Percentiles rank a stretch among this genome's conserved stretches.
phyloP scores from a whole-genome alignment of 169 alveolate genomes.

The Plasmodium billcollinsi region DNA sequence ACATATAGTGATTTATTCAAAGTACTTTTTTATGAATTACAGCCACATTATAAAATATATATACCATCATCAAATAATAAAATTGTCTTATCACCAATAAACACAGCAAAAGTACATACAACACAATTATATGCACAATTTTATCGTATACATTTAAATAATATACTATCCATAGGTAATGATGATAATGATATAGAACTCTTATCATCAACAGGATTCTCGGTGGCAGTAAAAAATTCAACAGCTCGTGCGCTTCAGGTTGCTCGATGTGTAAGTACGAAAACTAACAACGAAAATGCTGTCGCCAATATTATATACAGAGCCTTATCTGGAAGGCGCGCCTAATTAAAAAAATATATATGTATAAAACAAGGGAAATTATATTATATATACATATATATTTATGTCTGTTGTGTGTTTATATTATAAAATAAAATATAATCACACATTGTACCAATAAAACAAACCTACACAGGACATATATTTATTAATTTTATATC shows the following conservation, averaged over 20 bases:
- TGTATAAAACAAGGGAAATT: not conserved
- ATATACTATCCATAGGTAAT: constrained; percentile 52
- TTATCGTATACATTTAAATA: constrained; percentile 16
- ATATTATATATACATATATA: not conserved
- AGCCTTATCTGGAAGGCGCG: constrained; percentile 11
- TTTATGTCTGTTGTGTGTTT: no score
- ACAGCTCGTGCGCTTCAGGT: not conserved
- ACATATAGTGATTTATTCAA: not conserved
- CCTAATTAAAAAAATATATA: not conserved
- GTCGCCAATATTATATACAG: constrained; percentile 51
- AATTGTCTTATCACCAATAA: constrained; percentile 35
- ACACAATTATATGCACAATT: constrained; percentile 15
- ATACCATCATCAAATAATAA: not conserved
- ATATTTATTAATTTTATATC: no score
- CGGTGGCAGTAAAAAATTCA: constrained; percentile 49
- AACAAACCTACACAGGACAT: no score
- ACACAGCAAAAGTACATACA: constrained; percentile 36
- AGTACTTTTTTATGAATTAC: constrained; percentile 10
- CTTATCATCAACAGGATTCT: constrained; percentile 50
- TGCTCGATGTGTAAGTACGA: constrained; percentile 40
- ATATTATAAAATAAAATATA: no score
- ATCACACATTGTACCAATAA: no score
- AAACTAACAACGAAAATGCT: constrained; percentile 44
- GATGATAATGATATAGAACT: constrained; percentile 44
- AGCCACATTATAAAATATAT: constrained; percentile 20